These are phyloP conservation scores for Malus orientalis DNA, from an alignment of 306 rosid genomes.

Conservation along the genomic window DNA sequence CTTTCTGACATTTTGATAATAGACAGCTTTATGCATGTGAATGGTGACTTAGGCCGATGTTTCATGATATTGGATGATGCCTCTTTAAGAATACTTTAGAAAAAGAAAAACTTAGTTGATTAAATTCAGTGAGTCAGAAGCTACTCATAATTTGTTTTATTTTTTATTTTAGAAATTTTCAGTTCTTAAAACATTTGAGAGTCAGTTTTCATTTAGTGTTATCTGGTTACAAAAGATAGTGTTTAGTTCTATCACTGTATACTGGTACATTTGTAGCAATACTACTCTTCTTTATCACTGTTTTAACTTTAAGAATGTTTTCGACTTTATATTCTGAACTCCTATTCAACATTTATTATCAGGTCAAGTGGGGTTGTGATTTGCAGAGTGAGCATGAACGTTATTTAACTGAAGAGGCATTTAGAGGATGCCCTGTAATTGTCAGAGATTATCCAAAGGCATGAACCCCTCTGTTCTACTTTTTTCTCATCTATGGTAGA, in stretches of 20 bases:
- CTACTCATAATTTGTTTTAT: not conserved
- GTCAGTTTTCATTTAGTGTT: not conserved
- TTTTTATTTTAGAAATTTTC: not conserved
- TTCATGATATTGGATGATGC: not conserved
- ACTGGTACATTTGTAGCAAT: not conserved
- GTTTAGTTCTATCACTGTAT: not conserved
- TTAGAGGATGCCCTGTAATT: slow-evolving; percentile 79
- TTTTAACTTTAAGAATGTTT: slow-evolving; percentile 5
- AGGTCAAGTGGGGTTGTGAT: slow-evolving; percentile 98
- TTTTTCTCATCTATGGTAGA: slow-evolving; percentile 3
- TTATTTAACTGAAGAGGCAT: slow-evolving; percentile 83
- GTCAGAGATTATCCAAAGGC: slow-evolving; percentile 96
- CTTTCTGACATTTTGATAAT: not conserved
- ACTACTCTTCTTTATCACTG: slow-evolving; percentile 2
- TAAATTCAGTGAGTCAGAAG: not conserved
- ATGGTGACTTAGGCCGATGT: not conserved
- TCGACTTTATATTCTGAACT: not conserved
- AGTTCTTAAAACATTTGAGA: not conserved
- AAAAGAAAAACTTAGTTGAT: not conserved
- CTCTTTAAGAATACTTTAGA: not conserved
- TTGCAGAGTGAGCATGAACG: slow-evolving; percentile 98
- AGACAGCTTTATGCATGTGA: not conserved
- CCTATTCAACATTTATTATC: slow-evolving; percentile 3
- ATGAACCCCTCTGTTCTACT: slow-evolving; percentile 12
- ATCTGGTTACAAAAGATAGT: not conserved